Base-by-base conservation (phyloP, 2,329 filamentous ascomycete species). In the Dactylonectria estremocensis region DNA sequence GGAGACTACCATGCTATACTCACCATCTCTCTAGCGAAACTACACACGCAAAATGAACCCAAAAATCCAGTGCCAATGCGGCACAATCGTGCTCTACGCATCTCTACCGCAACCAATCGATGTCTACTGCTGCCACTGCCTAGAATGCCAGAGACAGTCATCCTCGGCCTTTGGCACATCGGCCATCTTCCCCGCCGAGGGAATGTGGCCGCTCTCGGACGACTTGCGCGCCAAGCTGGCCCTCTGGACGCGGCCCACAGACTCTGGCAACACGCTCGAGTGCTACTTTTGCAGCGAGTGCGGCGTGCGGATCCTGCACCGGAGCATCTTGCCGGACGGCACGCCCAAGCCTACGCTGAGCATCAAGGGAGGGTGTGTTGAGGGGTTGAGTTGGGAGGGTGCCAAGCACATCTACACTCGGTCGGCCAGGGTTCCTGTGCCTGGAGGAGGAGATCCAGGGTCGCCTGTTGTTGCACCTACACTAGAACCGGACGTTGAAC, bases 271-370 rank as follows among this genome's bases (percentile, higher is more conserved):
- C 46, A 82, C 77, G 13, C 78, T 83, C 69, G 80, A 84, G 68
- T 85, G 83, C 72, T 83, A 80, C 64, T 83, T 83, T 61, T 83
- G 81, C 69, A 78, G 77, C 20, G 73, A 68, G 3, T 86, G 84
- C 72, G 85, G 85, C 10, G 80, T 80, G n/a, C 81, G 85, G 13
- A 59, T 87, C n/a, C 73, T 87, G 28, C 86, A 88, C 68, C 81
- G 83, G 50, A 76, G 80, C 46, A 74, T 81, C 22, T 71, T 80
- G 7, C 67, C 77, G 1, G 80, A 84, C 63, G 84, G 84, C 2
- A 77, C 69, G 4, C 76, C 80, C 5, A 76, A 79, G 24, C 35
- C 76, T 0, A 83, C 79, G 0, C 65, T 87, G 9, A 83, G 79
- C 20, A 74, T 88, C 68, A 88, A 87, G 76, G 86, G 83, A 3